Evolutionary conservation across 805 yeast species (phyloP), one percentile per base, ranked within the genome.

Genomic region (Hanseniaspora taiwanica): DNA sequence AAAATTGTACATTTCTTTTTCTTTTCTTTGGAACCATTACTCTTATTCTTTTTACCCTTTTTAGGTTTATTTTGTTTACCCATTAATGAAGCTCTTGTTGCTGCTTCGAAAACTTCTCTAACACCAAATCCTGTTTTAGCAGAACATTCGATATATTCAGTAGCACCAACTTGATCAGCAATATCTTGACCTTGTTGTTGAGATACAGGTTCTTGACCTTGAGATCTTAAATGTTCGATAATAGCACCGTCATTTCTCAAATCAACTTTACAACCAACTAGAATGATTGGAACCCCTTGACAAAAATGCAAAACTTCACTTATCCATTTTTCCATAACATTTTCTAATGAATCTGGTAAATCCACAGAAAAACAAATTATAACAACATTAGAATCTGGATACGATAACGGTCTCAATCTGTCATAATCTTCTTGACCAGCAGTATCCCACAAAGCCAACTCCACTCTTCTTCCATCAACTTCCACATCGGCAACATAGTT

Each of bases 371-470:
- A 86, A 72, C 96, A 86, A 54, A 86, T 84, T 58, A 86, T 71
- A 45, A 86, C 81, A 47, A 86, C 96, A 59, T 84, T 82, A 31
- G 94, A 81, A 60, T 86, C 94, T 46, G 95, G 95, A 64, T 86
- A 86, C 12, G 89, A 79, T 48, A 84, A 68, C 35, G 95, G 94
- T 65, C 94, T 80, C 52, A 84, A 69, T 64, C 95, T 81, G 63
- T 85, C 95, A 60, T 86, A 86, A 68, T 87, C 96, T 70, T 86
- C 96, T 74, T 86, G 96, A 49, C 96, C 96, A 42, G 96, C 95
- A 51, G 96, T 86, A 85, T 86, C 96, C 96, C 96, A 86, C 50
- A 86, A 69, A 6, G 95, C 94, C 63, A 86, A 69, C 61, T 87
- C 95, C 44, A 89, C 96, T 59, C 82, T 75, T 64, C 89, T 81